Evolutionary conservation across 2,329 filamentous ascomycete genomes (phyloP).

Genomic region (Emmonsia crescens): DNA sequence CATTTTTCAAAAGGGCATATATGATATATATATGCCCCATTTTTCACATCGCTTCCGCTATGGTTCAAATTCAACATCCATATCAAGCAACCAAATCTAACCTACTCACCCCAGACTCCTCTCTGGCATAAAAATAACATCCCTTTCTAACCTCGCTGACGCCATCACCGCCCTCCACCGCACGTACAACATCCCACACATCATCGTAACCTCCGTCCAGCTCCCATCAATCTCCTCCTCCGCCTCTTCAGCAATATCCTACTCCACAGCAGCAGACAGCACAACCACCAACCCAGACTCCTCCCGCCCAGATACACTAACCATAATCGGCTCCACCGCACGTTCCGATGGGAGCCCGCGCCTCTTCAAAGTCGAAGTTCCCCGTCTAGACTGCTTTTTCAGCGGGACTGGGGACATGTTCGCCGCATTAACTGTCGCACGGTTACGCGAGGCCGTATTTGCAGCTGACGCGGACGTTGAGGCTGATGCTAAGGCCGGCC

Average conservation of each 20-base stretch:
- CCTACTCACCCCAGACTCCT: slow-evolving; percentile 49
- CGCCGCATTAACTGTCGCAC: slow-evolving; percentile 75
- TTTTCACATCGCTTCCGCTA: neutral
- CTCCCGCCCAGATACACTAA: slow-evolving; percentile 39
- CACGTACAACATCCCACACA: slow-evolving; percentile 66
- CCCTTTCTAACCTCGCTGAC: slow-evolving; percentile 58
- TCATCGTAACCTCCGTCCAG: slow-evolving; percentile 84
- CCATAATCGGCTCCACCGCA: slow-evolving; percentile 67
- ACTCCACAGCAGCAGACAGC: slow-evolving; percentile 13
- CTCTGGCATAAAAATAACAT: slow-evolving; percentile 71
- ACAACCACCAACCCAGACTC: slow-evolving; percentile 26
- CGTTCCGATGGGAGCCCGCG: slow-evolving; percentile 54
- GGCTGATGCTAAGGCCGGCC: neutral
- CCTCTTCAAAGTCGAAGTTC: slow-evolving; percentile 81
- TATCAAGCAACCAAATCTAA: neutral
- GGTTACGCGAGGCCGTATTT: slow-evolving; percentile 71
- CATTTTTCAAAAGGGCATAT: neutral
- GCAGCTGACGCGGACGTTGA: slow-evolving; percentile 24
- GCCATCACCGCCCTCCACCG: slow-evolving; percentile 71
- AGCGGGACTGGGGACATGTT: slow-evolving; percentile 98
- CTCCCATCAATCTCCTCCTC: slow-evolving; percentile 46
- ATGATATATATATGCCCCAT: neutral
- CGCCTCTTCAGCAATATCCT: slow-evolving; percentile 24
- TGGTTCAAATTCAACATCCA: neutral
- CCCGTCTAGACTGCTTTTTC: slow-evolving; percentile 85